Evolutionary conservation across 306 rosid genomes (phyloP).

Genomic region (Cucurbita ficifolia): DNA sequence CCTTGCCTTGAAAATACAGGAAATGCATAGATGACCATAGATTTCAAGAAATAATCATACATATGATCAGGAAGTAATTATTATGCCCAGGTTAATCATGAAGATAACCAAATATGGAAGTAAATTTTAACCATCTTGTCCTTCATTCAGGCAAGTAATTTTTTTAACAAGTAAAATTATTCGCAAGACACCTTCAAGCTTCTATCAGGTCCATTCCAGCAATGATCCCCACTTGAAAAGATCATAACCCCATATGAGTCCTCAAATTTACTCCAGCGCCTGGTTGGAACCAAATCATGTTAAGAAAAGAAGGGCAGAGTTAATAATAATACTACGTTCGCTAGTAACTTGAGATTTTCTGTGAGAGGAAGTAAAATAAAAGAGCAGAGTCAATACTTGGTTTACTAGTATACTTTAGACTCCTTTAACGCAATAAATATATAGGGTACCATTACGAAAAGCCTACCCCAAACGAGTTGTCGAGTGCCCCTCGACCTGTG

Average conservation of each 20-base stretch:
- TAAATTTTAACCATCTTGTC: neutral
- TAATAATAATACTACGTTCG: neutral
- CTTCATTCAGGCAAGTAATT: neutral
- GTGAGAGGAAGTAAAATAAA: neutral
- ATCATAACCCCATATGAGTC: conserved; percentile 67
- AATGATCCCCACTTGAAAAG: conserved; percentile 72
- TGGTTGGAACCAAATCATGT: conserved; percentile 15
- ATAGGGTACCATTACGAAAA: neutral
- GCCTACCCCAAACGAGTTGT: conserved; percentile 88
- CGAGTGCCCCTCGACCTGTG: conserved; percentile 78
- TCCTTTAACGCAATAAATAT: neutral
- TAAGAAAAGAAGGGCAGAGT: neutral
- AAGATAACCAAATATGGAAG: neutral
- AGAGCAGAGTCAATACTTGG: neutral
- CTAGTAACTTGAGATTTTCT: neutral
- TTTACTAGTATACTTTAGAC: neutral
- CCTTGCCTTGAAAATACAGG: neutral
- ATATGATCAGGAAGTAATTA: neutral
- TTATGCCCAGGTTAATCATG: neutral
- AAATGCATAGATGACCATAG: neutral
- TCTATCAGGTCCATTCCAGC: conserved; percentile 99
- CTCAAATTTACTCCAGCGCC: conserved; percentile 94
- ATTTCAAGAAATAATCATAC: neutral
- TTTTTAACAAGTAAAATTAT: conserved; percentile 1
- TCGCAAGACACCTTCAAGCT: conserved; percentile 61